Evolutionary conservation across 1,139 yeast species (phyloP).

Genomic region (Suhomyces yuchorum): DNA sequence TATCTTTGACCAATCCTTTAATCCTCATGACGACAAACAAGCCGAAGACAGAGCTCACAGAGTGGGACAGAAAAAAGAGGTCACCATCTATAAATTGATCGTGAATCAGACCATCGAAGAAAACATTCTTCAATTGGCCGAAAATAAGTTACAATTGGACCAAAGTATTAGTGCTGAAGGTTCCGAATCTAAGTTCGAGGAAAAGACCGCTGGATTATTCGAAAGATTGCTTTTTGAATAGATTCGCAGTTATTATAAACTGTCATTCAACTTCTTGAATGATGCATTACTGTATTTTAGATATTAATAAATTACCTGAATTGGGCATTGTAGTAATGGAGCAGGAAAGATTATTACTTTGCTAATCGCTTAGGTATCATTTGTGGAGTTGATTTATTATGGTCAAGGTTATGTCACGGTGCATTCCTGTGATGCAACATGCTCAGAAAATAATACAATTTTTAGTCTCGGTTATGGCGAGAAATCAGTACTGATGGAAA

Average conservation of each 20-base stretch:
- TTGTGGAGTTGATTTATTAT: too few relatives aligned
- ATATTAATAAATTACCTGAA: background rate
- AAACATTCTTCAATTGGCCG: conserved; percentile 81
- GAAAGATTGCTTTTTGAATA: conserved; percentile 48
- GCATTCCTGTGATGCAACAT: background rate
- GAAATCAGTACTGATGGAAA: background rate
- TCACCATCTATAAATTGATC: conserved; percentile 75
- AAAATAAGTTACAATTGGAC: conserved; percentile 87
- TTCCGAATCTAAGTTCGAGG: conserved; percentile 49
- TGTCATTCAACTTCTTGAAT: too few relatives aligned
- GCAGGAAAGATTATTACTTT: too few relatives aligned
- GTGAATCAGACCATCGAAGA: conserved; percentile 82
- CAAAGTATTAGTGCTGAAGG: conserved; percentile 60
- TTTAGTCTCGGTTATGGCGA: background rate
- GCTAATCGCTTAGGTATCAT: too few relatives aligned
- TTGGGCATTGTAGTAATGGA: background rate
- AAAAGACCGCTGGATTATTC: conserved; percentile 54
- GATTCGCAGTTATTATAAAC: too few relatives aligned
- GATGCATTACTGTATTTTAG: background rate
- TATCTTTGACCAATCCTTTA: conserved; percentile 90
- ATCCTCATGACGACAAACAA: conserved; percentile 97
- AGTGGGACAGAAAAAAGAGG: conserved; percentile 92
- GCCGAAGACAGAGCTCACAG: conserved; percentile 99
- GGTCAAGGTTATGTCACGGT: too few relatives aligned
- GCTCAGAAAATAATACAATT: background rate